phyloP scores from a whole-genome alignment of 2,329 filamentous ascomycete species.

The Xylariaceae sp. region DNA sequence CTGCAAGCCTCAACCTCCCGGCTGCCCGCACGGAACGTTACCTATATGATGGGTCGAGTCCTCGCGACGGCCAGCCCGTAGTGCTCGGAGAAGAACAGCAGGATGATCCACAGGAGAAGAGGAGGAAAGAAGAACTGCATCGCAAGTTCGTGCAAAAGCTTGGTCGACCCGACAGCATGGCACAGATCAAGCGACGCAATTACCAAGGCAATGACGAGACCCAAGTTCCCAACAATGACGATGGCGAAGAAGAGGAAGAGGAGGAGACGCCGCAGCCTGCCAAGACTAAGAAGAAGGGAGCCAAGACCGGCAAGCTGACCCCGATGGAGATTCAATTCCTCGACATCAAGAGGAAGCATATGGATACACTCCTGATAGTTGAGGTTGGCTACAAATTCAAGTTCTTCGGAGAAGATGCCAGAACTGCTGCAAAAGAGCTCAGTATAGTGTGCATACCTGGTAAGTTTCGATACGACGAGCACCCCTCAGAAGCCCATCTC shows the following conservation, averaged over 20 bases:
- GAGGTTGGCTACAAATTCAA: constrained; percentile 98
- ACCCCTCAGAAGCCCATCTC: constrained; percentile 89
- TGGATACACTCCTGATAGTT: constrained; percentile 88
- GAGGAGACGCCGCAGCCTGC: constrained; percentile 55
- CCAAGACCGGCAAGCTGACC: constrained; percentile 80
- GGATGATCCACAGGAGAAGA: constrained; percentile 57
- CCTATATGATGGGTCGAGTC: constrained; percentile 53
- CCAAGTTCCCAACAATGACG: constrained; percentile 57
- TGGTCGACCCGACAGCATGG: constrained; percentile 82
- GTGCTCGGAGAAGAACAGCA: constrained; percentile 51
- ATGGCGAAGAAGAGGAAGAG: constrained; percentile 63
- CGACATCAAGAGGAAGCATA: constrained; percentile 89
- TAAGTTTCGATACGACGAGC: constrained; percentile 92
- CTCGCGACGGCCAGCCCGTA: constrained; percentile 51
- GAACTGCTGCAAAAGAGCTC: constrained; percentile 85
- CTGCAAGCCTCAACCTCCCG: constrained; percentile 34
- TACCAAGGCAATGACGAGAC: constrained; percentile 60
- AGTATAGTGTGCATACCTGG: constrained; percentile 97
- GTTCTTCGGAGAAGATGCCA: constrained; percentile 95
- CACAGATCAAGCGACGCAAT: constrained; percentile 68
- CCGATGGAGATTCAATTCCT: constrained; percentile 94
- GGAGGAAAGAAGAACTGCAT: constrained; percentile 75
- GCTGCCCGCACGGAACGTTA: constrained; percentile 59
- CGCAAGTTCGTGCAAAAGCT: constrained; percentile 88
- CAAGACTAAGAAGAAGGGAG: constrained; percentile 70